phyloP scores from a whole-genome alignment of 176 grass and related monocot genomes.

The Hsuehochloa calcarea region DNA sequence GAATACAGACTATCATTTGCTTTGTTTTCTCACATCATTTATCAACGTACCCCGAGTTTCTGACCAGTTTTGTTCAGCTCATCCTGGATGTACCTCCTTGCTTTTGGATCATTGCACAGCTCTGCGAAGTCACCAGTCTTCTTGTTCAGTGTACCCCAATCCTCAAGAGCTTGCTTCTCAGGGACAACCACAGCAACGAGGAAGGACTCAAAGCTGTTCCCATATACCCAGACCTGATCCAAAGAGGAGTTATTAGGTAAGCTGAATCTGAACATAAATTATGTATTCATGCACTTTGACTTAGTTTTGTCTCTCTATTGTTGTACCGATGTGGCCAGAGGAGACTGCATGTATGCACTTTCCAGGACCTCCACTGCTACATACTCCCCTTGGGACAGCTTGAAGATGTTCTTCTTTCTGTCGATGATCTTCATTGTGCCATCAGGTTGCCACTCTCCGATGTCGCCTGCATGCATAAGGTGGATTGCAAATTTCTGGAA shows the following conservation, averaged over 20 bases:
- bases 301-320: not conserved
- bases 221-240: slow-evolving; percentile 68
- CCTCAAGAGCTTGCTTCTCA: slow-evolving; percentile 68
- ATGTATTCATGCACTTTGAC: not conserved
- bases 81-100: slow-evolving; percentile 62
- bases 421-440: slow-evolving; percentile 94
- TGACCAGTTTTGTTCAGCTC: slow-evolving; percentile 72
- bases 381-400: slow-evolving; percentile 95
- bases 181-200: slow-evolving; percentile 83
- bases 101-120: slow-evolving; percentile 58
- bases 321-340: slow-evolving; percentile 47
- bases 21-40: not conserved
- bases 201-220: slow-evolving; percentile 45
- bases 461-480: slow-evolving; percentile 50
- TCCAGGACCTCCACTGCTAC: slow-evolving; percentile 85
- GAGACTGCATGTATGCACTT: slow-evolving; percentile 69
- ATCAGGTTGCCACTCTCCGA: slow-evolving; percentile 91
- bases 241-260: not conserved
- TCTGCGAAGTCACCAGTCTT: slow-evolving; percentile 48
- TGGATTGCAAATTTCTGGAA: not conserved
- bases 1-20: not conserved
- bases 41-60: slow-evolving; percentile 52
- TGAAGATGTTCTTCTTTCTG: slow-evolving; percentile 97
- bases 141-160: slow-evolving; percentile 67
- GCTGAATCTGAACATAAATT: not conserved